Conservation (phyloP, 495 filamentous ascomycete species). For the Penicillium turbatum region DNA sequence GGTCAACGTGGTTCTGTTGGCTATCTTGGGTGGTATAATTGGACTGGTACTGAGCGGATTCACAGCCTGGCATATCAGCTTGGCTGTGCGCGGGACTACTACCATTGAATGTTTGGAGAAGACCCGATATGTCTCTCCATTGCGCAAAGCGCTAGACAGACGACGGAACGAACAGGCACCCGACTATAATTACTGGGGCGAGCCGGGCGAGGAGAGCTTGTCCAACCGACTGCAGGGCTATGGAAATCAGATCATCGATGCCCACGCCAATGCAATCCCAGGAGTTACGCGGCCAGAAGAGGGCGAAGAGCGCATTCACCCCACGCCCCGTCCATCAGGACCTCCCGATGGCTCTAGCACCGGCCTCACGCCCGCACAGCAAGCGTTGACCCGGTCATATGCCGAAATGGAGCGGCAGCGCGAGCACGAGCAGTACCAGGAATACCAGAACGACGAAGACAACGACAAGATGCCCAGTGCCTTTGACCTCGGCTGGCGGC, state of each 20-base stretch:
- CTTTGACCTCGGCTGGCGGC: constrained; percentile 79
- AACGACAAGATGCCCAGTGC: constrained; percentile 82
- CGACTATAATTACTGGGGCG: constrained; percentile 22
- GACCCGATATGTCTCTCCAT: constrained; percentile 80
- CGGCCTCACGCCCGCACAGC: constrained; percentile 39
- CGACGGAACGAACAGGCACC: constrained; percentile 47
- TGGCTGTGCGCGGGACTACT: constrained; percentile 73
- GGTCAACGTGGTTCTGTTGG: constrained; percentile 84
- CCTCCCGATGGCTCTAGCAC: constrained; percentile 3
- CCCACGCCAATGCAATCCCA: constrained; percentile 78
- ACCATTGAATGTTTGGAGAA: constrained; percentile 96
- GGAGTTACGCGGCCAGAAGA: constrained; percentile 76
- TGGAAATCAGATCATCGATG: constrained; percentile 70
- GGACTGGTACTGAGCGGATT: constrained; percentile 85
- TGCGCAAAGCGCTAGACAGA: constrained; percentile 64
- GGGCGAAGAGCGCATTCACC: constrained; percentile 55
- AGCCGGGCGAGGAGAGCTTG: constrained; percentile 57
- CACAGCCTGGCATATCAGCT: constrained; percentile 85
- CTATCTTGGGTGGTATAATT: constrained; percentile 84
- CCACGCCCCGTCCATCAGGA: constrained; percentile 25
- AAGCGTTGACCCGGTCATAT: constrained; percentile 56
- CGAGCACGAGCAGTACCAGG: constrained; percentile 70
- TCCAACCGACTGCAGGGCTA: constrained; percentile 57
- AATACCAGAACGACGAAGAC: constrained; percentile 85
- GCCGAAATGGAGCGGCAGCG: constrained; percentile 68